phyloP scores from a whole-genome alignment of 2,329 filamentous ascomycete species.

The Fusarium luffae region DNA sequence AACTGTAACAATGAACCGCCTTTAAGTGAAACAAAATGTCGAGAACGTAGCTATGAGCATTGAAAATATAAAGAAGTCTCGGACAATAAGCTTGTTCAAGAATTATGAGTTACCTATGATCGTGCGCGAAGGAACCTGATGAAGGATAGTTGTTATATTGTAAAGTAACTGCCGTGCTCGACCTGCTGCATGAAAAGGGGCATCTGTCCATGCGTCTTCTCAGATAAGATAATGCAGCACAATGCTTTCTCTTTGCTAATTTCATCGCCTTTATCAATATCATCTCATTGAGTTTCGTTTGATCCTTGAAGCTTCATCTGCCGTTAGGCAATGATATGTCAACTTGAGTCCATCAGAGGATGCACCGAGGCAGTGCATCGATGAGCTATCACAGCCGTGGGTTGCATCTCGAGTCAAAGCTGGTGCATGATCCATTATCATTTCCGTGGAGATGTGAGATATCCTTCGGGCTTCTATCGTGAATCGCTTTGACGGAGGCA shows the following conservation, averaged over 20 bases:
- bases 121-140: background rate
- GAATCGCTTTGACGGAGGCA: background rate
- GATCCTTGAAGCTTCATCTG: background rate
- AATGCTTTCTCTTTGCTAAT: constrained; percentile 11
- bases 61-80: background rate
- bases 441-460: background rate
- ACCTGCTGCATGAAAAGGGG: constrained; percentile 12
- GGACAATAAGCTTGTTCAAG: background rate
- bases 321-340: background rate
- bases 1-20: background rate
- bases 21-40: background rate
- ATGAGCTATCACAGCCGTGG: background rate
- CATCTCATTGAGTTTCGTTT: background rate
- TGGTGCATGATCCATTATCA: background rate
- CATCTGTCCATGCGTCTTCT: background rate
- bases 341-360: background rate
- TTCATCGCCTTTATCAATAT: constrained; percentile 5
- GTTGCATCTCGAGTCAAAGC: background rate
- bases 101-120: background rate
- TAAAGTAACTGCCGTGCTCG: background rate
- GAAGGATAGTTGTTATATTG: background rate
- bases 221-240: constrained; percentile 8
- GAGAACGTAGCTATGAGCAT: background rate
- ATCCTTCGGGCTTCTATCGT: background rate
- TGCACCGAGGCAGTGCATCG: background rate